Evolutionary conservation across 2,329 filamentous ascomycete species (phyloP).

Genomic region (Fusarium sp.): DNA sequence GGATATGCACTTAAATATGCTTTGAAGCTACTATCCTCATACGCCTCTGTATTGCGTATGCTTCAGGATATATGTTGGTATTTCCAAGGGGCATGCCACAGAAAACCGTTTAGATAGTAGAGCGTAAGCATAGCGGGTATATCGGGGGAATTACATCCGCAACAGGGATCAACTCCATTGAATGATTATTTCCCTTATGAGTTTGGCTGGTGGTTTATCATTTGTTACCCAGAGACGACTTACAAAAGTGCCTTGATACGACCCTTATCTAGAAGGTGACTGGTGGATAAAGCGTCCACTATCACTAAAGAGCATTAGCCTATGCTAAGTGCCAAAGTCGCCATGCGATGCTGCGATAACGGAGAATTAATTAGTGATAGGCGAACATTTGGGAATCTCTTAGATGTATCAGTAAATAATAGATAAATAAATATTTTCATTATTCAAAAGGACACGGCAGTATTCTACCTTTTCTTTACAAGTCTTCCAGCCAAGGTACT

Average conservation of each 20-base stretch:
- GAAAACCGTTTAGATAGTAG: not conserved
- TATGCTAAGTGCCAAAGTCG: not conserved
- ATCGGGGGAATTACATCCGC: conserved; percentile 18
- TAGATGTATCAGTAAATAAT: not conserved
- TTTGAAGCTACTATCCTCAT: too few relatives aligned
- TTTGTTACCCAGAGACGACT: conserved; percentile 8
- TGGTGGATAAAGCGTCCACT: conserved; percentile 5
- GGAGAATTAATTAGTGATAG: not conserved
- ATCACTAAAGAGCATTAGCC: not conserved
- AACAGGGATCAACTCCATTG: not conserved
- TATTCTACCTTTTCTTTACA: too few relatives aligned
- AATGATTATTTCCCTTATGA: conserved; percentile 11
- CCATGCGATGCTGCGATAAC: not conserved
- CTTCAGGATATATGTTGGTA: too few relatives aligned
- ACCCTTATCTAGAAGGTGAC: conserved; percentile 42
- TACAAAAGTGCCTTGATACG: conserved; percentile 41
- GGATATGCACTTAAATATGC: too few relatives aligned
- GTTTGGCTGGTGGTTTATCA: not conserved
- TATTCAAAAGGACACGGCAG: too few relatives aligned
- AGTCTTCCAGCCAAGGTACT: conserved; percentile 1
- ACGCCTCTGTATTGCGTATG: too few relatives aligned
- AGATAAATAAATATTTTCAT: not conserved
- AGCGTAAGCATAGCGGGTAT: conserved; percentile 1
- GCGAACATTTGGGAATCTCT: conserved; percentile 14
- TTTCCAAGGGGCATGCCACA: not conserved